A percentile compares a stretch with the other conserved stretches of the same genome.
Conservation (phyloP, 1,284 basidiomycete genomes). For the Boletus mariae region DNA sequence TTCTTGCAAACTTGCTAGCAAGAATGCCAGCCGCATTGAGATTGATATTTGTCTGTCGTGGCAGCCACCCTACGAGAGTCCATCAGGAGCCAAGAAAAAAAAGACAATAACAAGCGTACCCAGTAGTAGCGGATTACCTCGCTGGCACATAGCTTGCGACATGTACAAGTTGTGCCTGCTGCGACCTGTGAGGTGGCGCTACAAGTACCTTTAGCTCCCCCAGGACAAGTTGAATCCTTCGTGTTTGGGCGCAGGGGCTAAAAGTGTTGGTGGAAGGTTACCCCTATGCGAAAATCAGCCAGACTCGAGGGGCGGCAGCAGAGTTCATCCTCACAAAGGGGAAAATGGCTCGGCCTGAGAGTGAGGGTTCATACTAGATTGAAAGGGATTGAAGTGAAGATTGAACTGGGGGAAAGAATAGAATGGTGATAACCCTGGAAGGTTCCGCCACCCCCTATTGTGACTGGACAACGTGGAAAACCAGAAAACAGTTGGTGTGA, state of each 20-base stretch:
- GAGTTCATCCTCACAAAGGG: not conserved
- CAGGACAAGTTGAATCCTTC: too few relatives aligned
- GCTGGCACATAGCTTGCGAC: not conserved
- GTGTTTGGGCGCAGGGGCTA: too few relatives aligned
- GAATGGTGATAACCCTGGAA: not conserved
- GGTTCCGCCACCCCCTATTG: not conserved
- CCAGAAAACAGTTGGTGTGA: too few relatives aligned
- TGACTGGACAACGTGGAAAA: too few relatives aligned
- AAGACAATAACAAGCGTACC: not conserved
- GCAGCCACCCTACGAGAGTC: not conserved
- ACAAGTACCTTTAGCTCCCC: too few relatives aligned
- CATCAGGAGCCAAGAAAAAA: not conserved
- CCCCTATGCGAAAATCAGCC: too few relatives aligned
- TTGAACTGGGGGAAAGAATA: not conserved
- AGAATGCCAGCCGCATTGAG: not conserved
- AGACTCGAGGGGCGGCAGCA: not conserved
- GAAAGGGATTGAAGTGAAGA: not conserved
- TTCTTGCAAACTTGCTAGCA: not conserved
- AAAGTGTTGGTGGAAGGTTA: too few relatives aligned
- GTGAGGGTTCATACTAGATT: not conserved
- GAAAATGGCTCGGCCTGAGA: not conserved
- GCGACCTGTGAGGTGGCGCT: too few relatives aligned
- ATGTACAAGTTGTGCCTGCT: too few relatives aligned
- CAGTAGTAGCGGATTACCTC: not conserved
- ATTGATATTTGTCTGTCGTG: not conserved